These are phyloP conservation scores for Pseudozyma pruni DNA, from an alignment of 1,284 basidiomycete genomes.

Conservation along the genomic window DNA sequence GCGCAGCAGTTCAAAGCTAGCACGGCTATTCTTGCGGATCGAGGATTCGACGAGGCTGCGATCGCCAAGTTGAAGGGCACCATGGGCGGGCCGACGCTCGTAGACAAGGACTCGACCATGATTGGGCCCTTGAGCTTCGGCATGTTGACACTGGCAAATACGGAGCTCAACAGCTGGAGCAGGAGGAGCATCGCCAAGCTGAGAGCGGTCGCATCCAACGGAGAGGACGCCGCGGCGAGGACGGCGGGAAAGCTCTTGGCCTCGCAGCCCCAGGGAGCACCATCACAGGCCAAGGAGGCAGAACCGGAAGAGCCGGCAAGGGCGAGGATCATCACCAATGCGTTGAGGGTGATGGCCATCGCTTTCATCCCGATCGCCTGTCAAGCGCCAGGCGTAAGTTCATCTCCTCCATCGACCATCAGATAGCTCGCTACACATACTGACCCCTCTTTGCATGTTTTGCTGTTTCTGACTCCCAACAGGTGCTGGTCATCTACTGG, in stretches of 20 bases:
- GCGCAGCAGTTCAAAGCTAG: constrained; percentile 49
- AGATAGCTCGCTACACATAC: neutral
- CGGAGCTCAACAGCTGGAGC: constrained; percentile 59
- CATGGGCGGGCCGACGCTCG: constrained; percentile 59
- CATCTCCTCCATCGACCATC: neutral
- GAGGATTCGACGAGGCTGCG: constrained; percentile 53
- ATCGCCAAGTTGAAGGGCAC: constrained; percentile 51
- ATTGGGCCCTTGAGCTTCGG: constrained; percentile 60
- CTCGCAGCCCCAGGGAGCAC: neutral
- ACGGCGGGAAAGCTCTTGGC: constrained; percentile 29
- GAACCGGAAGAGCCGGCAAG: constrained; percentile 39
- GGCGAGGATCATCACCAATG: constrained; percentile 74
- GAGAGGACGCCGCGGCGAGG: constrained; percentile 23
- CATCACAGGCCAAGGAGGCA: neutral
- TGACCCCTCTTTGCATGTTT: neutral
- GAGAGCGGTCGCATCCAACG: constrained; percentile 14
- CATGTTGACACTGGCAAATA: constrained; percentile 59
- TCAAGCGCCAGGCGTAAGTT: constrained; percentile 79
- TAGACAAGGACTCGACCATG: constrained; percentile 57
- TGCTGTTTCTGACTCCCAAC: neutral
- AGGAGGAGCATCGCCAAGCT: constrained; percentile 42
- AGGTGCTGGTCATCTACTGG: constrained; percentile 86
- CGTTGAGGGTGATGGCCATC: constrained; percentile 75
- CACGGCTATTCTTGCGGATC: constrained; percentile 54
- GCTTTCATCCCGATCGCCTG: constrained; percentile 80